Evolutionary conservation across 2,329 filamentous ascomycete genomes (phyloP).

Genomic region (Onygenales sp.): DNA sequence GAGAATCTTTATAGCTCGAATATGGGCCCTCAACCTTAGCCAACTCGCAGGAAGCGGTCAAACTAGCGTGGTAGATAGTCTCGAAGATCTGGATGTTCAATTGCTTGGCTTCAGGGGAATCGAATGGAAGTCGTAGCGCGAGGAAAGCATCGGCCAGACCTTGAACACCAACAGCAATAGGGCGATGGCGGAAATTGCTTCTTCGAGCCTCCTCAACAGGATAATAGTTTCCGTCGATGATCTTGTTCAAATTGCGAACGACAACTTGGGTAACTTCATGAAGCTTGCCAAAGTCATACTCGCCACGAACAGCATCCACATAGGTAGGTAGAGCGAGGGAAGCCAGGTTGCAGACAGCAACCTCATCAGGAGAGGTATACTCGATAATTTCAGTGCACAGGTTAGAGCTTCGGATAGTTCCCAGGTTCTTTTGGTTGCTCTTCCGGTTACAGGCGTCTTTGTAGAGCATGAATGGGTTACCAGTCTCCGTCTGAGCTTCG

Average conservation of each 20-base stretch:
- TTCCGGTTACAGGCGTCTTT: constrained; percentile 98
- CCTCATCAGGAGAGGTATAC: constrained; percentile 94
- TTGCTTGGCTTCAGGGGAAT: constrained; percentile 85
- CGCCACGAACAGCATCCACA: constrained; percentile 74
- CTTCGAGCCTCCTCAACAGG: constrained; percentile 88
- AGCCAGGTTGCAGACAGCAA: constrained; percentile 95
- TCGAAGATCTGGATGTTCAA: constrained; percentile 99
- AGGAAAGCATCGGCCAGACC: constrained; percentile 98
- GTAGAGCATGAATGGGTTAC: constrained; percentile 99
- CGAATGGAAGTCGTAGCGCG: constrained; percentile 90
- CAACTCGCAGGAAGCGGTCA: constrained; percentile 80
- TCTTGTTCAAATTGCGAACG: constrained; percentile 92
- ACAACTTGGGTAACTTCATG: constrained; percentile 91
- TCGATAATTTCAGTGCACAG: constrained; percentile 98
- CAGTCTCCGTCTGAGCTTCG: constrained; percentile 96
- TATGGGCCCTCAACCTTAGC: constrained; percentile 79
- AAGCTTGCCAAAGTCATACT: constrained; percentile 92
- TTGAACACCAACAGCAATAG: constrained; percentile 93
- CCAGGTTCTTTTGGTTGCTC: constrained; percentile 99
- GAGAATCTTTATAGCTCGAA: constrained; percentile 83
- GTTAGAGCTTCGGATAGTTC: constrained; percentile 97
- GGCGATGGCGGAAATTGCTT: constrained; percentile 95
- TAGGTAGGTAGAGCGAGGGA: constrained; percentile 86
- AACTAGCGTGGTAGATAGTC: constrained; percentile 94
- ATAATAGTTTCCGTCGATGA: constrained; percentile 97